These are phyloP conservation scores for Cyathus striatus DNA, from an alignment of 768 basidiomycete species.

Conservation along the genomic window DNA sequence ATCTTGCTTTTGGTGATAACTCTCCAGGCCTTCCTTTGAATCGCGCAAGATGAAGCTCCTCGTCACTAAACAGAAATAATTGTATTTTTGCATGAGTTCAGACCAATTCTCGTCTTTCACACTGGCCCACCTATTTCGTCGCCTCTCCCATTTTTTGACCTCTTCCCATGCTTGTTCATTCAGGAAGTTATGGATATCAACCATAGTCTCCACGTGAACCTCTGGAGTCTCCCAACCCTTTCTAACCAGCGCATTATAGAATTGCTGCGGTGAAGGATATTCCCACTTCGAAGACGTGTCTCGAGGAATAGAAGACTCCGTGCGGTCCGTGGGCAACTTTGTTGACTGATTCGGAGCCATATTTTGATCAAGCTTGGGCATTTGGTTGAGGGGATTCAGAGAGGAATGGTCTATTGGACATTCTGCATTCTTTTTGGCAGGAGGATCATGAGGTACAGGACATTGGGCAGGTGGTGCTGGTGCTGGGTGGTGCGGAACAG, in stretches of 20 bases:
- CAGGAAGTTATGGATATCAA: constrained; percentile 96
- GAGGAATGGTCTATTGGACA: constrained; percentile 61
- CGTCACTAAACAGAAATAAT: constrained; percentile 36
- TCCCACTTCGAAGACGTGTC: constrained; percentile 66
- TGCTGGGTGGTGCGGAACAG: constrained; percentile 29
- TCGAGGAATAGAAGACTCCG: constrained; percentile 83
- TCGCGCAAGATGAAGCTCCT: constrained; percentile 69
- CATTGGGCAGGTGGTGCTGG: constrained; percentile 26
- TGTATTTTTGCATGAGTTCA: not conserved
- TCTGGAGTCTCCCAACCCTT: constrained; percentile 98
- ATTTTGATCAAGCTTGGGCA: constrained; percentile 77
- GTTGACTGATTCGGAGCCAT: constrained; percentile 52
- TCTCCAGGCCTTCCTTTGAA: constrained; percentile 92
- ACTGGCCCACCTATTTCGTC: constrained; percentile 49
- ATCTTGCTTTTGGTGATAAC: constrained; percentile 88
- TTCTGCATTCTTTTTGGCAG: constrained; percentile 36
- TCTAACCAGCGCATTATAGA: constrained; percentile 92
- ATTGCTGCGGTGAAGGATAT: constrained; percentile 96
- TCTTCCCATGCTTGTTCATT: constrained; percentile 97
- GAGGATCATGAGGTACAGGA: constrained; percentile 34
- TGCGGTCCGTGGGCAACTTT: constrained; percentile 69
- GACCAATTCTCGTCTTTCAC: not conserved
- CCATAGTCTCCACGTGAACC: constrained; percentile 95
- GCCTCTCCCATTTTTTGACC: constrained; percentile 89
- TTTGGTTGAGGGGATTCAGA: constrained; percentile 78